Percentiles rank a stretch among this genome's conserved stretches.
phyloP scores from a whole-genome alignment of 2,329 filamentous ascomycete species.

The Dactylella cylindrospora region DNA sequence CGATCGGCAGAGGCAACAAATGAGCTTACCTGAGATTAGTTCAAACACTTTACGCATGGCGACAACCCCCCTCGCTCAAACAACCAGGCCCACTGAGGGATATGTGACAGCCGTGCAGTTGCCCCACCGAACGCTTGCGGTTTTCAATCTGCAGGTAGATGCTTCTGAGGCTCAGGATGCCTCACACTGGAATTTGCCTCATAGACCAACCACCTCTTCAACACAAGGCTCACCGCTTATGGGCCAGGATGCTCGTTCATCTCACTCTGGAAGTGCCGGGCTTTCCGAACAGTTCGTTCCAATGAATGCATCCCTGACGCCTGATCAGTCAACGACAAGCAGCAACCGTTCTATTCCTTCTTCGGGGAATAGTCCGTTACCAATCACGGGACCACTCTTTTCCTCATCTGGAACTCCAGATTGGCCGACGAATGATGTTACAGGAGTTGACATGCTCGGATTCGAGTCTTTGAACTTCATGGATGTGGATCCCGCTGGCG shows the following conservation, averaged over 20 bases:
- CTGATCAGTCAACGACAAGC: constrained; percentile 20
- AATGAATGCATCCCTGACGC: constrained; percentile 20
- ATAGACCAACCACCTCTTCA: constrained; percentile 12
- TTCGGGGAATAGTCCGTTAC: constrained; percentile 19
- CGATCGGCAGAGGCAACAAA: constrained; percentile 30
- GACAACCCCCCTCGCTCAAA: constrained; percentile 25
- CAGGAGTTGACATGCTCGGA: constrained; percentile 34
- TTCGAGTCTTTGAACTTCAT: constrained; percentile 41
- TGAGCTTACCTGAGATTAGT: constrained; percentile 41
- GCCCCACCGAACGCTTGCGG: constrained; percentile 34
- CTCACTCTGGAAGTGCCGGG: constrained; percentile 35
- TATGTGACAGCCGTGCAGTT: constrained; percentile 41
- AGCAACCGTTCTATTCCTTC: constrained; percentile 26
- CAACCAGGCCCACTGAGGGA: constrained; percentile 21
- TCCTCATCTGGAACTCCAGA: constrained; percentile 5
- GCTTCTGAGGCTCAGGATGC: constrained; percentile 38
- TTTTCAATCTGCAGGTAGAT: constrained; percentile 41
- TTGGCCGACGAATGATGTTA: constrained; percentile 20
- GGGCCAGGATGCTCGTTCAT: constrained; percentile 31
- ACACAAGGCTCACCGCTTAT: constrained; percentile 41
- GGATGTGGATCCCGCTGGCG: constrained; percentile 24
- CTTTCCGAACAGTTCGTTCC: constrained; percentile 32
- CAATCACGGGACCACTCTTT: constrained; percentile 20
- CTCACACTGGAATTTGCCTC: constrained; percentile 41
- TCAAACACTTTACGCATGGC: constrained; percentile 37